Base-by-base conservation (phyloP, 805 yeast genomes). In the Saturnispora gosingensis region DNA sequence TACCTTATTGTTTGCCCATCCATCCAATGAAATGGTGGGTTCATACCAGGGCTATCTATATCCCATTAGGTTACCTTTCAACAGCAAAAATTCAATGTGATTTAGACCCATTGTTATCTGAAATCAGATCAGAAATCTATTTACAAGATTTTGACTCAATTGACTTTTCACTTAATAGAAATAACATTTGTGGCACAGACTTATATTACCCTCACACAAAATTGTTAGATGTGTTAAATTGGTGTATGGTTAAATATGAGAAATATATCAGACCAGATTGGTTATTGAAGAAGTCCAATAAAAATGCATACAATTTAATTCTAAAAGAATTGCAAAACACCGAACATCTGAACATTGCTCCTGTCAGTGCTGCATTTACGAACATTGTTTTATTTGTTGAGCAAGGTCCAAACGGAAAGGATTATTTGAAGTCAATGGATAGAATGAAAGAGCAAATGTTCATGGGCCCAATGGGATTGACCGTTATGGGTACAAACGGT, bases 11-110 rank as follows among this genome's bases (percentile, higher is more conserved):
- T 46, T 61, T 84, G 2, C 95, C 96, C 0, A 72, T 89, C 40
- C 98, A 93, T 62, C 99, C 99, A 1, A 95, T 90, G 35, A 78
- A 87, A 63, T 93, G 98, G 99, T 93, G 99, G 99, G 97, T 91
- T 22, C 99, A 93, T 62, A 90, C 97, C 0, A 74, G 99, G 52
- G 96, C 93, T 0, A 87, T 93, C 22, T 93, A 90, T 61, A 66
- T 86, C 34, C 90, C 98, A 0, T 70, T 91, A 60, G 91, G 97
- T 16, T 93, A 91, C 64, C 64, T 93, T 8, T 80, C 85, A 13
- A 71, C 86, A 46, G 73, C 76, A 30, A 69, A 70, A 51, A 71
- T 75, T 36, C 70, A 74, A 50, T 83, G 88, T 60, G 77, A 74
- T 5, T 59, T 84, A 49, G 84, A 80, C 55, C 84, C 86, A 0